These are phyloP conservation scores for Syzygium oleosum DNA, from an alignment of 345 rosid species.

Conservation along the genomic window DNA sequence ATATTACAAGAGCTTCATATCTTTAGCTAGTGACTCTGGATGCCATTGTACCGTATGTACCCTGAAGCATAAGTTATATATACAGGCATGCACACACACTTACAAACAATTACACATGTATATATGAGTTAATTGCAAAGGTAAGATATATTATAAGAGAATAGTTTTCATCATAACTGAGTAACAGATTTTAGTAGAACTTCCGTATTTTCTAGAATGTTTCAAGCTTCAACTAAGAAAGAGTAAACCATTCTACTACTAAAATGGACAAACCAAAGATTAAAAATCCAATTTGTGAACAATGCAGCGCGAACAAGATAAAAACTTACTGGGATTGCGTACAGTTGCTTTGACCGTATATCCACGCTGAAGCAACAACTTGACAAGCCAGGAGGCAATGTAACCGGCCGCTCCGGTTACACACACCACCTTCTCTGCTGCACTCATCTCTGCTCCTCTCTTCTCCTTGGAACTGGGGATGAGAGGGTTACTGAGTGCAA, in stretches of 20 bases:
- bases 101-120: not conserved
- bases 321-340: constrained; percentile 5
- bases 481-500: not conserved
- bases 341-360: constrained; percentile 14
- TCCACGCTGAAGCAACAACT: constrained; percentile 1
- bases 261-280: not conserved
- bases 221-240: not conserved
- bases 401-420: constrained; percentile 5
- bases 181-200: not conserved
- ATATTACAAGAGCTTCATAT: not conserved
- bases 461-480: not conserved
- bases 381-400: constrained; percentile 15
- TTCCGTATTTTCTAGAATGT: not conserved
- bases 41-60: accelerated
- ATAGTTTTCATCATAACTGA: not conserved
- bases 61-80: not conserved
- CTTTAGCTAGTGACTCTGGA: not conserved
- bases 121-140: not conserved
- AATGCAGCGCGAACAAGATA: not conserved
- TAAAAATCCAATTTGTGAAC: not conserved
- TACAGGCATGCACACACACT: not conserved
- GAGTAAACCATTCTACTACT: not conserved
- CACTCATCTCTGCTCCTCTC: not conserved
- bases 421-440: not conserved
- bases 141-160: not conserved